phyloP scores from a whole-genome alignment of 441 rosid species.

The Croton laevigatus region DNA sequence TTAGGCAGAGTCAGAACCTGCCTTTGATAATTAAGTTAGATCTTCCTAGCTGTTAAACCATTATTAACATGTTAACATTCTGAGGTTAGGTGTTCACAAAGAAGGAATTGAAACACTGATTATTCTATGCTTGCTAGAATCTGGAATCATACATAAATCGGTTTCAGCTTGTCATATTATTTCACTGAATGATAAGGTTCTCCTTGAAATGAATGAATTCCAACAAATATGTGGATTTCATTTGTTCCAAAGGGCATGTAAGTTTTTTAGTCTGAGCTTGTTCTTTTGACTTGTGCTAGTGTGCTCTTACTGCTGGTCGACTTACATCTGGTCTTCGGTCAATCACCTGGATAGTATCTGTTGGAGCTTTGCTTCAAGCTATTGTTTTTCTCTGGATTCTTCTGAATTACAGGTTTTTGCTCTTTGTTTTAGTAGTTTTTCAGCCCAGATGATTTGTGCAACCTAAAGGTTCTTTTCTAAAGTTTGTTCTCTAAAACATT shows the following conservation, averaged over 20 bases:
- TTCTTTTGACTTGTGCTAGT: slow-evolving; percentile 40
- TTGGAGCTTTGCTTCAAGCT: slow-evolving; percentile 70
- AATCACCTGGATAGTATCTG: slow-evolving; percentile 64
- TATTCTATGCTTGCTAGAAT: slow-evolving; percentile 3
- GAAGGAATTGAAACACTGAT: background rate
- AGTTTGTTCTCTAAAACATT: background rate
- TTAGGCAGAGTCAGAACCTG: background rate
- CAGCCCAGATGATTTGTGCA: background rate
- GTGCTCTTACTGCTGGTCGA: slow-evolving; percentile 76
- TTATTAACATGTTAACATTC: slow-evolving; percentile 2
- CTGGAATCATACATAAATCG: background rate
- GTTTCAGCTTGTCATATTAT: background rate
- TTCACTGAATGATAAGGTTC: slow-evolving; percentile 2
- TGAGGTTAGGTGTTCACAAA: background rate
- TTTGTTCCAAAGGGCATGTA: too few species aligned
- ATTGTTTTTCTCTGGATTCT: slow-evolving; percentile 71
- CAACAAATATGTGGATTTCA: too few species aligned
- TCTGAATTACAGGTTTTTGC: slow-evolving; percentile 62
- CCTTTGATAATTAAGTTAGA: background rate
- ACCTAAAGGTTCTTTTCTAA: background rate
- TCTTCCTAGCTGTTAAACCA: background rate
- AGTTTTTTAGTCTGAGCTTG: slow-evolving; percentile 3
- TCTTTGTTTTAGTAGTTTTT: slow-evolving; percentile 11
- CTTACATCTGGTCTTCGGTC: slow-evolving; percentile 67
- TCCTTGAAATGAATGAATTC: too few species aligned